phyloP scores from a whole-genome alignment of 345 rosid genomes.

The Hibiscus trionum region DNA sequence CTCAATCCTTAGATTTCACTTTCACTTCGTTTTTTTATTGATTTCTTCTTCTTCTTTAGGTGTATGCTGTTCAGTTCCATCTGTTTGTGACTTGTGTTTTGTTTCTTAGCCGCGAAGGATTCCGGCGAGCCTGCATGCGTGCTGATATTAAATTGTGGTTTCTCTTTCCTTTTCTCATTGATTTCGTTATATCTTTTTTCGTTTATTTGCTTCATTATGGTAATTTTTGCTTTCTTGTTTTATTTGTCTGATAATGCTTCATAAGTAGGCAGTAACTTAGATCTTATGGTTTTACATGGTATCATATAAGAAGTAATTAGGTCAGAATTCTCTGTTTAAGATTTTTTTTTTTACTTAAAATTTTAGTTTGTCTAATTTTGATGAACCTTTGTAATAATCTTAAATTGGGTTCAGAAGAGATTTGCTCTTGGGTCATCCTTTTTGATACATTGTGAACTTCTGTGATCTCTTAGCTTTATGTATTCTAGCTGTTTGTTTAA shows the following conservation, averaged over 20 bases:
- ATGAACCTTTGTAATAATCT: neutral
- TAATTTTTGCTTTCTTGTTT: neutral
- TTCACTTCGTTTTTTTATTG: neutral
- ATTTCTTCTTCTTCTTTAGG: slow-evolving; percentile 35
- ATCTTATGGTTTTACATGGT: neutral
- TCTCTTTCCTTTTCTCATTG: neutral
- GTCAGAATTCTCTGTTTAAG: neutral
- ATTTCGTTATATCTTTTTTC: neutral
- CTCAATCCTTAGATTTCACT: neutral
- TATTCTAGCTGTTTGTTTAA: neutral
- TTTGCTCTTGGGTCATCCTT: neutral
- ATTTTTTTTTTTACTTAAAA: neutral
- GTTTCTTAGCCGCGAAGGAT: slow-evolving; percentile 95
- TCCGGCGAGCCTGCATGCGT: slow-evolving; percentile 85
- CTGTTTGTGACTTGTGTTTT: slow-evolving; percentile 81
- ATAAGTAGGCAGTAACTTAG: neutral
- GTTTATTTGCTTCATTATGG: neutral
- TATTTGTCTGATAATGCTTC: neutral
- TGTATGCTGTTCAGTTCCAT: slow-evolving; percentile 83
- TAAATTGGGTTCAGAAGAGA: neutral
- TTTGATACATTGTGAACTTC: neutral
- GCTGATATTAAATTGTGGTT: slow-evolving; percentile 61
- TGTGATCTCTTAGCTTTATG: neutral
- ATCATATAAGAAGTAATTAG: neutral
- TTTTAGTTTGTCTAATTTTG: neutral